phyloP scores from a whole-genome alignment of 345 rosid genomes.

The Garcia nutans region DNA sequence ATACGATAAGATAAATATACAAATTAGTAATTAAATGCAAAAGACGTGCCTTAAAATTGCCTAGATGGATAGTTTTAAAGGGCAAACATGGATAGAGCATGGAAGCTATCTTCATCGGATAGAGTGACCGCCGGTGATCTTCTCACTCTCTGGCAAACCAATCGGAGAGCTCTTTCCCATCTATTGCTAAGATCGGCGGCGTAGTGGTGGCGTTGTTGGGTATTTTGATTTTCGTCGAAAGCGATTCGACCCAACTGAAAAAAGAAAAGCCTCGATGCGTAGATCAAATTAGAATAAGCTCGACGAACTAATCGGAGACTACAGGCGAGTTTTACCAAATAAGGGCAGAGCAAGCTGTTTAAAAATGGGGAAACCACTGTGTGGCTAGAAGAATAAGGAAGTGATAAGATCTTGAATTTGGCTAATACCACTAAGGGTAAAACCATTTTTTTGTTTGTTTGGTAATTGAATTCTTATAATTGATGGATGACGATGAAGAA shows the following conservation, averaged over 20 bases:
- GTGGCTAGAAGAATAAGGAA: not conserved
- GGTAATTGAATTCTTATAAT: not conserved
- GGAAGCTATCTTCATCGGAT: slow-evolving; percentile 25
- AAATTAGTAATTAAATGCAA: not conserved
- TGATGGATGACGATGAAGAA: not conserved
- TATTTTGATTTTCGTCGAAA: not conserved
- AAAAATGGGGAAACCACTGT: slow-evolving; percentile 13
- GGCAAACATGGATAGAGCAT: slow-evolving; percentile 26
- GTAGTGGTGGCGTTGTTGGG: not conserved
- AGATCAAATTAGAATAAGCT: slow-evolving; percentile 16
- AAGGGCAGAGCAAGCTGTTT: slow-evolving; percentile 26
- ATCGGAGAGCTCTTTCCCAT: slow-evolving; percentile 33
- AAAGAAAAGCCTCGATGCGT: slow-evolving; percentile 32
- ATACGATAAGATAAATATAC: no score
- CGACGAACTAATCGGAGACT: slow-evolving; percentile 12
- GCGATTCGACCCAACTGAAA: slow-evolving; percentile 37
- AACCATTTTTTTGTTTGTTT: no score
- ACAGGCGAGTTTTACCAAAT: slow-evolving; percentile 26
- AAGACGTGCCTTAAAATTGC: not conserved
- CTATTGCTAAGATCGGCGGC: slow-evolving; percentile 2
- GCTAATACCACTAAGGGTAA: slow-evolving; percentile 16
- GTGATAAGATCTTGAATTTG: slow-evolving; percentile 26
- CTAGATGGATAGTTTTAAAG: slow-evolving; percentile 9
- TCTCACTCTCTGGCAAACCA: slow-evolving; percentile 21
- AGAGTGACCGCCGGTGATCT: not conserved